phyloP scores from a whole-genome alignment of 2,329 filamentous ascomycete genomes.

The Bipolaris zeicola region DNA sequence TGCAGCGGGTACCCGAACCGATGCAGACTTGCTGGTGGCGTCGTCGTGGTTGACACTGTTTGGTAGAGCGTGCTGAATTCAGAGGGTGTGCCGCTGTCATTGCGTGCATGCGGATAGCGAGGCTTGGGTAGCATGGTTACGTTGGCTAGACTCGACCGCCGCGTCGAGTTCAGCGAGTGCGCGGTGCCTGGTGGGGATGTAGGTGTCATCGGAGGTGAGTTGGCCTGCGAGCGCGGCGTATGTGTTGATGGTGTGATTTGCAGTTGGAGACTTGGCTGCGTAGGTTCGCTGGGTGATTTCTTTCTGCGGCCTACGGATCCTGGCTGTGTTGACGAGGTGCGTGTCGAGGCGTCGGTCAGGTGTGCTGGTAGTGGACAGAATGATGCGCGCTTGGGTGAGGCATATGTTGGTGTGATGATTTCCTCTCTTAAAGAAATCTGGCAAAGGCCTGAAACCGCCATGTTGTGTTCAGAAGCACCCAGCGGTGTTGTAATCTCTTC shows the following conservation, averaged over 20 bases:
- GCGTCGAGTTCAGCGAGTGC: slow-evolving; percentile 25
- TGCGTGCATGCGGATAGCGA: slow-evolving; percentile 23
- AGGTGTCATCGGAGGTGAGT: slow-evolving; percentile 25
- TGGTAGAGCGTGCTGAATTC: slow-evolving; percentile 36
- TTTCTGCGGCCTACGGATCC: slow-evolving; percentile 32
- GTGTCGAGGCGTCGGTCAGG: slow-evolving; percentile 34
- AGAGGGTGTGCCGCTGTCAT: slow-evolving; percentile 36
- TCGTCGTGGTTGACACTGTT: slow-evolving; percentile 22
- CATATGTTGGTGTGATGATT: slow-evolving; percentile 15
- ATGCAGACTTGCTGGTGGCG: slow-evolving; percentile 23
- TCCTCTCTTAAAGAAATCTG: slow-evolving; percentile 24
- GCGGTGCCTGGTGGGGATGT: slow-evolving; percentile 32
- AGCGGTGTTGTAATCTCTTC: slow-evolving; percentile 38
- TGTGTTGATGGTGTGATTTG: slow-evolving; percentile 31
- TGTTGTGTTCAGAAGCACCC: slow-evolving; percentile 31
- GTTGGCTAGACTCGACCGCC: slow-evolving; percentile 34
- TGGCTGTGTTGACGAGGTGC: slow-evolving; percentile 38
- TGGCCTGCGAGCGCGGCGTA: slow-evolving; percentile 10
- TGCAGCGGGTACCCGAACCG: slow-evolving; percentile 34
- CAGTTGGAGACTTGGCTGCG: slow-evolving; percentile 37
- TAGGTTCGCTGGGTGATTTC: slow-evolving; percentile 37
- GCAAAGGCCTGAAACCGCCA: slow-evolving; percentile 27
- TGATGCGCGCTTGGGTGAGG: slow-evolving; percentile 26
- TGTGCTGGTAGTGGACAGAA: slow-evolving; percentile 28
- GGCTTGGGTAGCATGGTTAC: slow-evolving; percentile 27